Conservation (phyloP, 2,329 filamentous ascomycete genomes). For the Cladosporium colombiae region DNA sequence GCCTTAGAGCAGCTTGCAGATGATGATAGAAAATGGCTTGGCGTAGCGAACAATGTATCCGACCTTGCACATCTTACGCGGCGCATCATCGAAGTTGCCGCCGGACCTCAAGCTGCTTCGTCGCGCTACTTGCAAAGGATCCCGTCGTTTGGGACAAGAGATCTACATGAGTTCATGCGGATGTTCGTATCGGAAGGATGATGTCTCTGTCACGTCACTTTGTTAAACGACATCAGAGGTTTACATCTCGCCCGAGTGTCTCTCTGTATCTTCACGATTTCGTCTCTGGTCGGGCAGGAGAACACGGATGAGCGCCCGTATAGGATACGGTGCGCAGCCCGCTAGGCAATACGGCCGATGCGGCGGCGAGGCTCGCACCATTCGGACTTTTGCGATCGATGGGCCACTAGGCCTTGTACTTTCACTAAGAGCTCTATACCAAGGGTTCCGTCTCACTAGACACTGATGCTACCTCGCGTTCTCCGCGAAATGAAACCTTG, state of each 20-base stretch:
- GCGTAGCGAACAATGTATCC: conserved; percentile 14
- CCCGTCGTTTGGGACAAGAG: background rate
- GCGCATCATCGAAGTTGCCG: background rate
- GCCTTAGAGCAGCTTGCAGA: conserved; percentile 5
- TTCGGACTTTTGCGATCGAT: background rate
- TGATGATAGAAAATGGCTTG: conserved; percentile 9
- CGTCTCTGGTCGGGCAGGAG: background rate
- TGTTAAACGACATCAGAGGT: too few relatives aligned
- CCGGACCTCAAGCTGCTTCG: background rate
- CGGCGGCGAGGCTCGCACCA: background rate
- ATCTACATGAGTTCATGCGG: conserved; percentile 19
- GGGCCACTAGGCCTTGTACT: background rate
- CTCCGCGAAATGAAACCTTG: background rate
- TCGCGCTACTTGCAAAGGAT: conserved; percentile 11
- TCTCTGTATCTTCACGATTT: background rate
- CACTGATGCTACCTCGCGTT: background rate
- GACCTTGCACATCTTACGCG: background rate
- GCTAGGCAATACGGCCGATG: too few relatives aligned
- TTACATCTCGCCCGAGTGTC: too few relatives aligned
- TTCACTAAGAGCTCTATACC: background rate
- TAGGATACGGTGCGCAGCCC: background rate
- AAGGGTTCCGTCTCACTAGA: background rate
- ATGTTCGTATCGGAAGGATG: background rate
- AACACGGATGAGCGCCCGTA: background rate
- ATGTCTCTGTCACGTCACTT: background rate